Percentiles rank a stretch among this genome's conserved stretches.
Evolutionary conservation across 2,329 filamentous ascomycete genomes (phyloP).

Genomic region (Pyrenophora graminea): DNA sequence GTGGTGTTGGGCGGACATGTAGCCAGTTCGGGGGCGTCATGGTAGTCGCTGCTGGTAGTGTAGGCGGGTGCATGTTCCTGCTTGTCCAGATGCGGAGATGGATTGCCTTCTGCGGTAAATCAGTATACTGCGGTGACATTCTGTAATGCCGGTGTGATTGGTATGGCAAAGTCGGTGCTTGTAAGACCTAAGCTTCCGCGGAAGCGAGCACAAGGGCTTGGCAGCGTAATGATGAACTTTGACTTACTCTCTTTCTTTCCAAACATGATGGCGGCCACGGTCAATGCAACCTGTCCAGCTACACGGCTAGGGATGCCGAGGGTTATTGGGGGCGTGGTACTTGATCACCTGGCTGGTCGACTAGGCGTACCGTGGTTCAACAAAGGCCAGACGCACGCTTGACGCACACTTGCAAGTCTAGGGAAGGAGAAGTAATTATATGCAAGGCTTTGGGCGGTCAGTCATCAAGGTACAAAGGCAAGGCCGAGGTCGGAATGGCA

Average conservation of each 20-base stretch:
- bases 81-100: slow-evolving; percentile 23
- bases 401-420: neutral
- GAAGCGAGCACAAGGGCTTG: slow-evolving; percentile 10
- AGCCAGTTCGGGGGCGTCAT: slow-evolving; percentile 46
- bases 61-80: slow-evolving; percentile 20
- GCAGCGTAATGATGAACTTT: slow-evolving; percentile 7
- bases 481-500: slow-evolving; percentile 24
- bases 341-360: neutral
- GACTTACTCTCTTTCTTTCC: slow-evolving; percentile 41
- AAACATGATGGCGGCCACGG: slow-evolving; percentile 30
- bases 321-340: no score
- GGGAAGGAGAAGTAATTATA: slow-evolving; percentile 5
- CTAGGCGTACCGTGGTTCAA: slow-evolving; percentile 6
- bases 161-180: slow-evolving; percentile 6
- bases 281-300: neutral
- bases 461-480: no score
- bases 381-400: slow-evolving; percentile 2
- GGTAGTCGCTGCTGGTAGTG: slow-evolving; percentile 42
- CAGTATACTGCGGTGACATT: slow-evolving; percentile 8
- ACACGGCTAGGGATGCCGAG: no score
- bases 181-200: slow-evolving; percentile 6
- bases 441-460: neutral
- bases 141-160: neutral
- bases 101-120: slow-evolving; percentile 21
- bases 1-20: slow-evolving; percentile 56